Conservation (phyloP, 2,329 filamentous ascomycete genomes). For the Aspergillus latus region DNA sequence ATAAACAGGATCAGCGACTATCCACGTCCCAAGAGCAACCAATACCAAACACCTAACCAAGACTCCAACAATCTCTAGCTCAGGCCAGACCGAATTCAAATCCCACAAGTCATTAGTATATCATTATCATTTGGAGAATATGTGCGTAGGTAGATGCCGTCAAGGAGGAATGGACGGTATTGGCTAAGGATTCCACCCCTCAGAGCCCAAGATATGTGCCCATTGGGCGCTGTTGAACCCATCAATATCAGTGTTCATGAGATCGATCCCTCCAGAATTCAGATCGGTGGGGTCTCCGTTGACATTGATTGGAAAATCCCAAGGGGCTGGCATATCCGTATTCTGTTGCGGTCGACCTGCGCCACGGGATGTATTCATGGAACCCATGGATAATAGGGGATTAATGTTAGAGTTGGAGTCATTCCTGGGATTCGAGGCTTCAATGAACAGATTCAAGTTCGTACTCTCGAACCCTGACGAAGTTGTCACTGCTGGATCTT, state of each 20-base stretch:
- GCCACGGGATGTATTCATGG: slow-evolving; percentile 23
- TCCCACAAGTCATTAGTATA: slow-evolving; percentile 1
- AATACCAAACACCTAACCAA: background rate
- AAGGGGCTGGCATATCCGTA: slow-evolving; percentile 24
- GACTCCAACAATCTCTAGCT: slow-evolving; percentile 1
- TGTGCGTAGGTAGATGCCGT: background rate
- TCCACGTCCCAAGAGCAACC: background rate
- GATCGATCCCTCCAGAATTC: slow-evolving; percentile 19
- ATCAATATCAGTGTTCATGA: slow-evolving; percentile 26
- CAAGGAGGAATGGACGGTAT: background rate
- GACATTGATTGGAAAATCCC: slow-evolving; percentile 28
- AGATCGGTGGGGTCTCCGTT: slow-evolving; percentile 14
- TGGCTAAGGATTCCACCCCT: slow-evolving; percentile 21
- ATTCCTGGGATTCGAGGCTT: slow-evolving; percentile 12
- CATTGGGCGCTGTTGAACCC: slow-evolving; percentile 37
- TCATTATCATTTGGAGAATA: background rate
- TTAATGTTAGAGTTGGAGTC: slow-evolving; percentile 1
- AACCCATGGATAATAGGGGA: slow-evolving; percentile 20
- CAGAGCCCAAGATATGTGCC: slow-evolving; percentile 30
- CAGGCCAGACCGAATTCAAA: too few species aligned
- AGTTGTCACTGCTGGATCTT: background rate
- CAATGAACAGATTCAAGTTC: slow-evolving; percentile 14
- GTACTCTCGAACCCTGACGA: background rate
- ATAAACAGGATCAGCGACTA: too few species aligned
- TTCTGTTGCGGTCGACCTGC: slow-evolving; percentile 20